Evolutionary conservation across 2,329 filamentous ascomycete genomes (phyloP).

Genomic region (Xylaria polymorpha): DNA sequence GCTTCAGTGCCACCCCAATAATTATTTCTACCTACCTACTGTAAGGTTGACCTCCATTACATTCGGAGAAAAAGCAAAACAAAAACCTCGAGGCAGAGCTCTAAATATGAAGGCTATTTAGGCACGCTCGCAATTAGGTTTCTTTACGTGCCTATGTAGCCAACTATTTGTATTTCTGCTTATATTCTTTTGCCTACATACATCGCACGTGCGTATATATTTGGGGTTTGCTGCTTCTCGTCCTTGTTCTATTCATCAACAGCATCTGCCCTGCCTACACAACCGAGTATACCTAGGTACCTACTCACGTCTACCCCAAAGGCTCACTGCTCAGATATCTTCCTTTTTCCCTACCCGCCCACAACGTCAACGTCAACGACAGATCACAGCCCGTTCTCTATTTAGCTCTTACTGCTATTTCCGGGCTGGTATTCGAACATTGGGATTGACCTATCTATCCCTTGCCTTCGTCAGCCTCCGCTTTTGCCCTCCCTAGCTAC

Average conservation of each 20-base stretch:
- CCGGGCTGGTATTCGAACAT: not conserved
- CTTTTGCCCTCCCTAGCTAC: not conserved
- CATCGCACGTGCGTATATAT: constrained; percentile 1
- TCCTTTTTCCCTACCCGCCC: not conserved
- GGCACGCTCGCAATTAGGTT: not conserved
- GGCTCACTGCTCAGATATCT: not conserved
- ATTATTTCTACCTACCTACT: not conserved
- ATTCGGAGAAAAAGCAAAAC: not conserved
- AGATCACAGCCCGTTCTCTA: not conserved
- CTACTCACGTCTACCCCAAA: not conserved
- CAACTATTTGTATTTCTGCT: not conserved
- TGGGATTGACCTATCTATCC: not conserved
- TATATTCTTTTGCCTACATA: not conserved
- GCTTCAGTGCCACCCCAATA: not conserved
- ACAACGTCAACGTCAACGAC: not conserved
- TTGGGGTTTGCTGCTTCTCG: not conserved
- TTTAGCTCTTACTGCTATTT: not conserved
- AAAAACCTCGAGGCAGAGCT: not conserved
- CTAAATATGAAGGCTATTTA: not conserved
- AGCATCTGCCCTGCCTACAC: too few relatives aligned
- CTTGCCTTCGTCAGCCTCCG: not conserved
- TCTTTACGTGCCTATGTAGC: not conserved
- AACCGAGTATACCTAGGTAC: not conserved
- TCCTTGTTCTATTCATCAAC: not conserved
- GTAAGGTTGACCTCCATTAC: not conserved